Evolutionary conservation across 192 early-diverging fungal species (phyloP), one percentile per base, ranked within the genome.

Genomic region (Linnemannia hyalina): DNA sequence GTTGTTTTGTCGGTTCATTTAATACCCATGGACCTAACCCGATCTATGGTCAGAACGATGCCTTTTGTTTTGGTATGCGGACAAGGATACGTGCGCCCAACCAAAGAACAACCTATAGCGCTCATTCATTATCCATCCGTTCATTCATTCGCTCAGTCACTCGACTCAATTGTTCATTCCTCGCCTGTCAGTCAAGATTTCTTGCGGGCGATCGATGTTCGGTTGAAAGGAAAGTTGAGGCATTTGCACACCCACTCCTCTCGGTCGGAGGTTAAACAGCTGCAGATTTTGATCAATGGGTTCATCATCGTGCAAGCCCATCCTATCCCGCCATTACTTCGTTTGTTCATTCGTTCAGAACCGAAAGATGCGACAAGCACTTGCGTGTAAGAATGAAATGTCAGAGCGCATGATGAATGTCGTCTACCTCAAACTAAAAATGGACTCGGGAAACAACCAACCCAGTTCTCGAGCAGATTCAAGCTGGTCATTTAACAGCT

Each of bases 51-150:
- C 55, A 23, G 44, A 57, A 26, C 55, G 8, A 57, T 57, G 55
- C n/a, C 23, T 23, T 26, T 57, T 23, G 55, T 8, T 26, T 57
- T 23, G n/a, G 29, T 65, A 65, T 65, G 60, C 60, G 0, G 9
- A 13, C 60, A 63, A 63, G 60, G 26, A 65, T 65, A 65, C 60
- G 13, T 65, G 60, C 60, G 60, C 60, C 60, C 60, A 65, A 65
- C 26, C n/a, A 57, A 57, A 26, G 22, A 55, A 26, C 35, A 23
- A 57, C n/a, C 8, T 26, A 26, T 9, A 57, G 55, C 6, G n/a
- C n/a, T 23, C 49, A 20, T 18, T 49, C 47, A 49, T 55, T 8
- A 55, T 55, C 20, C 54, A 55, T 55, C 35, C 35, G 35, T 4
- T 54, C 55, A 57, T 60, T 23, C 22, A 60, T 26, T 29, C n/a